phyloP scores from a whole-genome alignment of 768 basidiomycete species.

The Tricholoma matsutake region DNA sequence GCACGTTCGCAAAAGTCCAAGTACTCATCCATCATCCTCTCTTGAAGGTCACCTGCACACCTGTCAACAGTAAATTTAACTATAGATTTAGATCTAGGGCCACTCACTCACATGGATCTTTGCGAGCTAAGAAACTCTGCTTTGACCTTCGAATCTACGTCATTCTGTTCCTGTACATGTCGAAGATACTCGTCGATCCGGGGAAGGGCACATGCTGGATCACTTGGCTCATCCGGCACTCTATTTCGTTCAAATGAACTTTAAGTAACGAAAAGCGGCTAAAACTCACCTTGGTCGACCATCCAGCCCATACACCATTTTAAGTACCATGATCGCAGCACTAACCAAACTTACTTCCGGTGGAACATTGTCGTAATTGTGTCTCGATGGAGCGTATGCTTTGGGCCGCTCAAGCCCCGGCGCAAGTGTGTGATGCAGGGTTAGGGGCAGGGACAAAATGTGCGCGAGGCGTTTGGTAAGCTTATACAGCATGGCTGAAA shows the following conservation, averaged over 20 bases:
- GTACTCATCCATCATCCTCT: conserved; percentile 57
- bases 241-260: conserved; percentile 25
- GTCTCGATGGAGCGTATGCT: conserved; percentile 38
- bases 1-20: conserved; percentile 59
- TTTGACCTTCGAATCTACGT: conserved; percentile 27
- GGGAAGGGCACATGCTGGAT: conserved; percentile 63
- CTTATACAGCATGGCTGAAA: conserved; percentile 59
- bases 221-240: conserved; percentile 41
- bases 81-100: background rate
- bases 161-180: conserved; percentile 35
- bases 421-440: conserved; percentile 53
- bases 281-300: conserved; percentile 50
- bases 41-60: conserved; percentile 49
- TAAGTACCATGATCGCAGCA: conserved; percentile 65
- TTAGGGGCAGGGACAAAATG: conserved; percentile 56
- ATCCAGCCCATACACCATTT: conserved; percentile 85
- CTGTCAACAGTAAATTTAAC: conserved; percentile 32
- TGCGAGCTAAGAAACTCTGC: conserved; percentile 41
- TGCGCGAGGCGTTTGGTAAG: conserved; percentile 59
- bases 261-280: background rate
- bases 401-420: conserved; percentile 35
- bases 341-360: conserved; percentile 65
- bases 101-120: conserved; percentile 50
- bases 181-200: conserved; percentile 45
- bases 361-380: conserved; percentile 62